Conservation (phyloP, 306 rosid genomes). For the Rosa lucieae region DNA sequence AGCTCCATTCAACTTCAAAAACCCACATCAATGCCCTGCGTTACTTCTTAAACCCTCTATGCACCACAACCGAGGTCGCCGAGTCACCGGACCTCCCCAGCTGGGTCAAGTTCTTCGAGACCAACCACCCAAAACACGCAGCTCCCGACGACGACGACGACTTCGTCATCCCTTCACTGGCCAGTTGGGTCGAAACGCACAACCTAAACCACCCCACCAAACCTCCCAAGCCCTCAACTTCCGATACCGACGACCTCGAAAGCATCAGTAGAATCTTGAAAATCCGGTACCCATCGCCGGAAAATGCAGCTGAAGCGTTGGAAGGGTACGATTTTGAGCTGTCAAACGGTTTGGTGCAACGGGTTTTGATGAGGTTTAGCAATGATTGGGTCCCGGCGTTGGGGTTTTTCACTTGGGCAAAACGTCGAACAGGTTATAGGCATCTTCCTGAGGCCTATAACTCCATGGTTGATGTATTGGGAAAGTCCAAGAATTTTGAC, state of each 20-base stretch:
- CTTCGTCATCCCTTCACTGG: conserved; percentile 79
- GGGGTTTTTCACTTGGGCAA: conserved; percentile 79
- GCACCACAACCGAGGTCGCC: conserved; percentile 30
- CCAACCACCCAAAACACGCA: conserved; percentile 20
- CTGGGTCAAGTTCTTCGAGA: conserved; percentile 58
- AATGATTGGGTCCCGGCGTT: conserved; percentile 65
- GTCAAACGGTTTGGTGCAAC: conserved; percentile 44
- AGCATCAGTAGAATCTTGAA: conserved; percentile 46
- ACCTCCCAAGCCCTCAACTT: conserved; percentile 4
- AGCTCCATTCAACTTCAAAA: conserved; percentile 21
- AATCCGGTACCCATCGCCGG: conserved; percentile 46
- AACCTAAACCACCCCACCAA: conserved; percentile 26
- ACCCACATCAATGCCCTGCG: conserved; percentile 12
- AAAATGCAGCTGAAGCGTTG: conserved; percentile 47
- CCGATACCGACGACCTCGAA: conserved; percentile 35
- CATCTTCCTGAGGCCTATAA: conserved; percentile 52
- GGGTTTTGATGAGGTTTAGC: conserved; percentile 63
- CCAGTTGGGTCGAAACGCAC: conserved; percentile 61
- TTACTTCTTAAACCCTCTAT: conserved; percentile 32
- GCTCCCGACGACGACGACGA: conserved; percentile 40
- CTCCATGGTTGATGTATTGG: conserved; percentile 64
- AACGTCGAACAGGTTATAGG: conserved; percentile 59
- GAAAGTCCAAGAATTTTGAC: conserved; percentile 46
- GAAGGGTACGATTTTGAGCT: conserved; percentile 26
- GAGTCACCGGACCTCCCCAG: conserved; percentile 68